Base-by-base conservation (phyloP, 192 early-diverging fungal genomes). In the Polychytrium aggregatum region DNA sequence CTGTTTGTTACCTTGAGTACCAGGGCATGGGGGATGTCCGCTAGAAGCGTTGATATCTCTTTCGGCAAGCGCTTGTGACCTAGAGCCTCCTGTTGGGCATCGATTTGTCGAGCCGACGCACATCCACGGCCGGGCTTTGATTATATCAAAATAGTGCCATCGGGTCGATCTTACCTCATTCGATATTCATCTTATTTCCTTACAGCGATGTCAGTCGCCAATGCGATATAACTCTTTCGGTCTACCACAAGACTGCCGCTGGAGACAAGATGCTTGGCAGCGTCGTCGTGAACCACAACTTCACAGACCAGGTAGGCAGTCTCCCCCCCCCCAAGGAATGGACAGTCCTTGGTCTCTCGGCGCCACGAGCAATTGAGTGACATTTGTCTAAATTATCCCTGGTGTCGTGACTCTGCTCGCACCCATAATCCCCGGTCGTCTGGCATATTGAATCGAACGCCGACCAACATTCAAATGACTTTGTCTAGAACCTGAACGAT, bases 161-260 rank as follows among this genome's bases (percentile, higher is more conserved):
- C 24, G 10, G 48, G 20, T 37, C 28, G 26, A 16, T 1, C 2
- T 34, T 22, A n/a, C 45, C 44, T 48, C 11, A 44, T 8, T 56
- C n/a, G 20, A 8, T 56, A 21, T 45, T 47, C 21, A 47, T 1
- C 13, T 40, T 10, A 35, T 56, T 44, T 31, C 37, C 18, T 50
- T 14, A n/a, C 27, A 63, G 62, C 42, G 62, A 63, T 56, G 62
- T 63, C 7, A 64, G 63, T 35, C 49, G 58, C n/a, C 52, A 61
- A 49, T 44, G 59, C 3, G 58, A 60, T 31, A 50, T 63, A 6
- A 46, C 50, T 3, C 26, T 63, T n/a, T 55, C 44, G 9, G 58
- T 63, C 28, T 62, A 62, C 27, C 50, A 61, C 2, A 38, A 40
- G 16, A 18, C 24, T 16, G 41, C 14, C 8, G 57, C 41, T 10